A percentile compares a stretch with the other conserved stretches of the same genome.
phyloP scores from a whole-genome alignment of 805 yeast species.

The Ogataea trehalophila region DNA sequence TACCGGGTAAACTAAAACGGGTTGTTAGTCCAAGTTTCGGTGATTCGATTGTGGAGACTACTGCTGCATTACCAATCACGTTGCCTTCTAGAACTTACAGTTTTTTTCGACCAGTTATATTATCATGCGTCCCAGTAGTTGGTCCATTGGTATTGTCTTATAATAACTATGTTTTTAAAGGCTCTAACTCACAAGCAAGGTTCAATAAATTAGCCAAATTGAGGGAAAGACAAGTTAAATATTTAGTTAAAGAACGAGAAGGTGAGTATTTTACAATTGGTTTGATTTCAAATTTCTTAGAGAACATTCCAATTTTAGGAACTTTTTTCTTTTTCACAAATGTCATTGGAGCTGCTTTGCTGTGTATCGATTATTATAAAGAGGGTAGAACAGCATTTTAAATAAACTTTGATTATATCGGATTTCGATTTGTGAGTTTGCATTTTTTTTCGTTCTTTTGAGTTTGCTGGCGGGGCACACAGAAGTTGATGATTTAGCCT shows the following conservation, averaged over 20 bases:
- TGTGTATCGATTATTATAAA: constrained; percentile 39
- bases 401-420: neutral
- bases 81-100: constrained; percentile 7
- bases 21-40: constrained; percentile 24
- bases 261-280: constrained; percentile 49
- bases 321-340: constrained; percentile 55
- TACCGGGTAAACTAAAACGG: constrained; percentile 31
- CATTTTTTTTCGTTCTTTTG: neutral
- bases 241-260: constrained; percentile 25
- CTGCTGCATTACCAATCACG: constrained; percentile 15
- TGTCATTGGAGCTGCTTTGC: constrained; percentile 59
- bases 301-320: constrained; percentile 38
- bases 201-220: constrained; percentile 20
- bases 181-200: constrained; percentile 15
- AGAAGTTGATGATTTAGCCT: no score
- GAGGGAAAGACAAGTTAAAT: constrained; percentile 24
- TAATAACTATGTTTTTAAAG: constrained; percentile 17
- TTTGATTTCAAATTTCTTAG: constrained; percentile 44
- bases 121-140: constrained; percentile 22
- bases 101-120: constrained; percentile 10
- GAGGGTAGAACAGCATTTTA: constrained; percentile 15
- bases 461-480: no score
- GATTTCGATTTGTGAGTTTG: neutral
- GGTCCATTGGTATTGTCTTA: constrained; percentile 18
- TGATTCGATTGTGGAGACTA: constrained; percentile 13